phyloP scores from a whole-genome alignment of 192 early-diverging fungal genomes.

The Linnemannia hyalina region DNA sequence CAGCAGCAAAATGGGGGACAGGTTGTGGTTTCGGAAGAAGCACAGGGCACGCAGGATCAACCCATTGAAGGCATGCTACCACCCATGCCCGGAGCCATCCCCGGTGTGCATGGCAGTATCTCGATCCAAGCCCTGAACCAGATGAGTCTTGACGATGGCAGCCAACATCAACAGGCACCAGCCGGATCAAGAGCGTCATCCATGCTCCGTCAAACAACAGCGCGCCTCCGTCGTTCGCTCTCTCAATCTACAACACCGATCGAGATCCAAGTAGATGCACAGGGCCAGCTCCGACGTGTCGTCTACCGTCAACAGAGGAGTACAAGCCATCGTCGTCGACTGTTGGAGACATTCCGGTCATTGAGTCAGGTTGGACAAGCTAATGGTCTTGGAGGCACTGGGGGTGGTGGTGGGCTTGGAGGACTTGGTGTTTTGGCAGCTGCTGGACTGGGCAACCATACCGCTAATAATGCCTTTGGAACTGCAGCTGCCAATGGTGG shows the following conservation, averaged over 20 bases:
- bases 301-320: constrained; percentile 35
- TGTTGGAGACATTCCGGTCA: constrained; percentile 39
- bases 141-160: not conserved
- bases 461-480: not conserved
- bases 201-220: constrained; percentile 41
- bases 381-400: not conserved
- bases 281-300: constrained; percentile 44
- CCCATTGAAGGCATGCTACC: not conserved
- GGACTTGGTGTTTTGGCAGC: constrained; percentile 31
- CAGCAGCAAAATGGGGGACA: not conserved
- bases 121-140: constrained; percentile 23
- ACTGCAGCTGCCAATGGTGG: not conserved
- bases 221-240: constrained; percentile 39
- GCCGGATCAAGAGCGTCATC: constrained; percentile 12
- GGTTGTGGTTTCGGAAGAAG: not conserved
- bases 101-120: constrained; percentile 4
- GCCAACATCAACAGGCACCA: not conserved
- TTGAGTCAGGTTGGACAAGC: constrained; percentile 43
- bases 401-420: not conserved
- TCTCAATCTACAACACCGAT: constrained; percentile 28
- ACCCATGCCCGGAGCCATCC: not conserved
- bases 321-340: constrained; percentile 27
- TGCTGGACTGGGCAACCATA: constrained; percentile 12
- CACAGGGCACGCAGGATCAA: not conserved
- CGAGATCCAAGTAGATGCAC: constrained; percentile 48